Evolutionary conservation across 352 stramenopile genomes (phyloP), one percentile per base, ranked within the genome.

Genomic region (Phytopythium chamaehyphon): DNA sequence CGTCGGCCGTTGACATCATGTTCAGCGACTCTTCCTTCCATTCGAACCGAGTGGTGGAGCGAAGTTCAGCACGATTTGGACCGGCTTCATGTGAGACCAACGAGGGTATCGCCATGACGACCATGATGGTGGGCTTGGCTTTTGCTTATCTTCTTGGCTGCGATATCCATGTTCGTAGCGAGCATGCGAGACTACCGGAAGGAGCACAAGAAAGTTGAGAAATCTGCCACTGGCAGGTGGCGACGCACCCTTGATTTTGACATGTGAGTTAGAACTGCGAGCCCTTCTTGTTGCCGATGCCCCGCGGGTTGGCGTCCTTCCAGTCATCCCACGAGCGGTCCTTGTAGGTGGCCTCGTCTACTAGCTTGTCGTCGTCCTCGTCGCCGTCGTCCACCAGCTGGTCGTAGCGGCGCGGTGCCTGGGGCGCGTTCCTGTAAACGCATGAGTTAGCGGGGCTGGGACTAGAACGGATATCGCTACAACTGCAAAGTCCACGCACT

Each of bases 301-400:
- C 96, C 56, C 85, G 86, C 23, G 92, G 88, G 66, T 99, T 98
- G 19, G 92, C 86, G 52, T 98, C 96, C 71, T 98, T 98, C 76
- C 83, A 99, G 71, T 98, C 90, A 70, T 99, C 96, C 96, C 96
- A 99, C 16, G 88, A 73, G 40, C 95, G 85, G 65, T 99, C 96
- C 37, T 98, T 86, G 59, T 90, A 86, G 15, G 91, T 90, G 43
- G 86, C 87, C 43, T 97, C 86, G 52, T 98, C 93, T 16, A 98
- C 86, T 31, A 98, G 78, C 43, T 78, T 66, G 1, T 84, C 61
- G 63, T 98, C 70, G 61, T 99, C 96, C 64, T 99, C 96, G 51
- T 98, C 91, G 43, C 95, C 95, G 65, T 98, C 96, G 42, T 88
- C 80, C 1, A 90, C 74, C 6, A 99, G 73, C 61, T 98, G 90